These are phyloP conservation scores for Moniliella sp. DNA, from an alignment of 1,284 basidiomycete genomes.

Conservation along the genomic window DNA sequence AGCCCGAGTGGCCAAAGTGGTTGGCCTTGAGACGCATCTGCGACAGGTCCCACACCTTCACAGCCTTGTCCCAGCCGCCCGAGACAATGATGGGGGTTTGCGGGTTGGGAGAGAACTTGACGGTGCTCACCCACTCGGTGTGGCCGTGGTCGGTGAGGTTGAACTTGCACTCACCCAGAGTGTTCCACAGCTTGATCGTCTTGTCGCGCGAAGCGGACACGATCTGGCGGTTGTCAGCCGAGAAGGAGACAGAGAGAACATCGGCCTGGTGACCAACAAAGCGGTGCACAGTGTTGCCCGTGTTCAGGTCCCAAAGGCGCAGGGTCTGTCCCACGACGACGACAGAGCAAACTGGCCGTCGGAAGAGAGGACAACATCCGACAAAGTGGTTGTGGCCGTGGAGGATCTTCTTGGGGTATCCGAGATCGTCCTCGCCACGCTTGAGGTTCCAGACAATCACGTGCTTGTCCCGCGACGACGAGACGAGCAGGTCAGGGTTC, in stretches of 20 bases:
- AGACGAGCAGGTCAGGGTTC: too few species aligned
- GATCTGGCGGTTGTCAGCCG: slow-evolving; percentile 48
- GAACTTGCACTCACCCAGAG: slow-evolving; percentile 98
- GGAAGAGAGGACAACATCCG: slow-evolving; percentile 68
- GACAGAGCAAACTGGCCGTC: slow-evolving; percentile 98
- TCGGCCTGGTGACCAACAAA: slow-evolving; percentile 97
- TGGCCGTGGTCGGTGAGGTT: slow-evolving; percentile 91
- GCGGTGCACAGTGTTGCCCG: slow-evolving; percentile 38
- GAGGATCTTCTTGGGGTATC: slow-evolving; percentile 59
- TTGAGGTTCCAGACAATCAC: slow-evolving; percentile 99
- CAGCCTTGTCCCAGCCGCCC: slow-evolving; percentile 98
- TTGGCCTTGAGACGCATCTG: too few species aligned
- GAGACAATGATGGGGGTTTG: slow-evolving; percentile 96
- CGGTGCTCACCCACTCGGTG: slow-evolving; percentile 67
- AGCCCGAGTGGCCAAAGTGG: too few species aligned
- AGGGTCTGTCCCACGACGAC: slow-evolving; percentile 99
- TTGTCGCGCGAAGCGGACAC: slow-evolving; percentile 91
- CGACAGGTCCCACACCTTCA: slow-evolving; percentile 61
- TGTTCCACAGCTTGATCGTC: slow-evolving; percentile 99
- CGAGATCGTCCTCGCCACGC: slow-evolving; percentile 55
- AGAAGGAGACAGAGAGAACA: slow-evolving; percentile 50
- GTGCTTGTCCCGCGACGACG: too few species aligned
- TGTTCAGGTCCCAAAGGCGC: slow-evolving; percentile 60
- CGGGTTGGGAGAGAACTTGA: slow-evolving; percentile 96
- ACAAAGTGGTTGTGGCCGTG: slow-evolving; percentile 98